phyloP scores from a whole-genome alignment of 805 yeast genomes.

The Candida krabiensis region DNA sequence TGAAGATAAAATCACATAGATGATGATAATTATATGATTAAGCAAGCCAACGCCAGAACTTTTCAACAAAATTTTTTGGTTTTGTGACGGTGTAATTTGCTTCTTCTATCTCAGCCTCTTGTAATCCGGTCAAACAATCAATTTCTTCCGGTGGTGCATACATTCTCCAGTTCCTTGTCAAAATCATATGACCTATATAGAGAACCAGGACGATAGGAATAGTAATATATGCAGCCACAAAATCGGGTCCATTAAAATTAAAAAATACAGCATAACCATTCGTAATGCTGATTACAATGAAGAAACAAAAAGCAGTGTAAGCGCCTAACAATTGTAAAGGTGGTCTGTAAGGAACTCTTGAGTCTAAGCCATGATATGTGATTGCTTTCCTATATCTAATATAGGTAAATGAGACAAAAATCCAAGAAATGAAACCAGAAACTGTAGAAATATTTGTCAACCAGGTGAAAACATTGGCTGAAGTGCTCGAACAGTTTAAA shows the following conservation, averaged over 20 bases:
- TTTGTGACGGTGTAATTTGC: slow-evolving; percentile 30
- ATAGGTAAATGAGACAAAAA: slow-evolving; percentile 52
- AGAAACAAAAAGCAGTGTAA: slow-evolving; percentile 43
- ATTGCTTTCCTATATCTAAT: slow-evolving; percentile 67
- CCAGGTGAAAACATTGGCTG: slow-evolving; percentile 67
- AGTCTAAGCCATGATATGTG: slow-evolving; percentile 46
- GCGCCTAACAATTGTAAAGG: slow-evolving; percentile 59
- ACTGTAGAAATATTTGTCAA: slow-evolving; percentile 64
- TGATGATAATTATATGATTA: no score
- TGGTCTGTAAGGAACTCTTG: slow-evolving; percentile 58
- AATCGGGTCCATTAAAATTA: slow-evolving; percentile 48
- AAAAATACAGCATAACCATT: slow-evolving; percentile 65
- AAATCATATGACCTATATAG: slow-evolving; percentile 57
- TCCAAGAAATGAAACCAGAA: slow-evolving; percentile 69
- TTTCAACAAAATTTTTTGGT: slow-evolving; percentile 42
- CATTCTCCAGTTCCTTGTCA: slow-evolving; percentile 45
- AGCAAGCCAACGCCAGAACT: slow-evolving; percentile 50
- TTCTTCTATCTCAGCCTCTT: slow-evolving; percentile 55
- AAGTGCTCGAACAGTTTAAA: slow-evolving; percentile 59
- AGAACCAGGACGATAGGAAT: slow-evolving; percentile 53
- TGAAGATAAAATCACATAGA: no score
- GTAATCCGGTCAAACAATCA: slow-evolving; percentile 62
- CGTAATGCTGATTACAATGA: slow-evolving; percentile 49
- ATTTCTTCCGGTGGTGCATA: slow-evolving; percentile 54
- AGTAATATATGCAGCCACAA: slow-evolving; percentile 67